Base-by-base conservation (phyloP, 2,329 filamentous ascomycete species). In the Biscogniauxia marginata region DNA sequence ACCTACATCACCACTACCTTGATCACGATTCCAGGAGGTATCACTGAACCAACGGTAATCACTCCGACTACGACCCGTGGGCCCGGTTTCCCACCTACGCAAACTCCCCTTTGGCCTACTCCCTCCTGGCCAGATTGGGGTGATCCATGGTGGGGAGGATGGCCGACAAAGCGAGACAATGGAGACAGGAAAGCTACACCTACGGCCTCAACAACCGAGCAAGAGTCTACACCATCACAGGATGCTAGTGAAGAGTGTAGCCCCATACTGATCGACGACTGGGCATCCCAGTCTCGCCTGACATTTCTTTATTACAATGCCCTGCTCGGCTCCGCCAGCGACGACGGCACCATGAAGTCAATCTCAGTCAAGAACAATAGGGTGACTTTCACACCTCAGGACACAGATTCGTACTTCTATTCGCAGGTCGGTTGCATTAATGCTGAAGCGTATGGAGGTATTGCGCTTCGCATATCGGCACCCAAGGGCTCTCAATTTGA, bases 221-320 rank as follows among this genome's bases (percentile, higher is more conserved):
- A 58, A 22, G 45, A 53, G 9, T 49, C 61, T n/a, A 20, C 52
- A 5, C 50, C 57, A 4, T 58, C 57, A 39, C 54, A 53, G 7
- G 64, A 55, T 13, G 54, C 50, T 1, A 53, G 46, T 6, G 56
- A 57, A 0, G 58, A 60, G 1, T 83, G 79, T 64, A 68, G 71
- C 9, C 67, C 73, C 34, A 69, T 82, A 6, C 65, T 83, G 22
- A 75, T 86, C 53, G 84, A 86, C 60, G 84, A 86, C 71, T 86
- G 81, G 77, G 76, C 75, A 53, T 86, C 83, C 7, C 84, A 86
- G 66, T 86, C 83, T 5, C 81, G 83, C 24, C 69, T 86, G 52
- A 84, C 80, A 1, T 86, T 86, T 69, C 70, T 86, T 16, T 81
- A 75, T 64, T 86, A 86, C 73, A 86, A 86, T 65, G 76, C 83